Percentiles rank a stretch among this genome's conserved stretches.
Evolutionary conservation across 192 early-diverging fungal genomes (phyloP).

Genomic region (Coemansia umbellata): DNA sequence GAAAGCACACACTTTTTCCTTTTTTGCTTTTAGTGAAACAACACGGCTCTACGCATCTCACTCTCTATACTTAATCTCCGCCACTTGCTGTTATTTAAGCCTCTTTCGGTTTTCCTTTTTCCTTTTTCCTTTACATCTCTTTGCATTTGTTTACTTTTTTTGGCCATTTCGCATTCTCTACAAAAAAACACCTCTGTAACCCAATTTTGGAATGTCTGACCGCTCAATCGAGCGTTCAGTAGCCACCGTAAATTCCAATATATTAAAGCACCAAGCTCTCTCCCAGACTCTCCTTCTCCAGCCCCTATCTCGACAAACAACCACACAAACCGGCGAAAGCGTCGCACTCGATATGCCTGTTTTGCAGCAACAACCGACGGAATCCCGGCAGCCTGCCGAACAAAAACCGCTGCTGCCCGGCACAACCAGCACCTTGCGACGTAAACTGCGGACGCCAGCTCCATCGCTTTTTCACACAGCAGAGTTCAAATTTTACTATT

Average conservation of each 20-base stretch:
- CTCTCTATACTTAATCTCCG: no score
- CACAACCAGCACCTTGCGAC: slow-evolving; percentile 17
- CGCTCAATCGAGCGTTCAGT: slow-evolving; percentile 13
- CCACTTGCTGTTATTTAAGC: background rate
- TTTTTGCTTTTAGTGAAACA: slow-evolving; percentile 1
- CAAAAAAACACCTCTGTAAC: no score
- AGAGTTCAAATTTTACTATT: slow-evolving; percentile 78
- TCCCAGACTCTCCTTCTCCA: slow-evolving; percentile 1
- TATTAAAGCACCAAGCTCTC: background rate
- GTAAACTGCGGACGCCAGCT: slow-evolving; percentile 78
- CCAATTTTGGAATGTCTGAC: slow-evolving; percentile 23
- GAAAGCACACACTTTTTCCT: no score
- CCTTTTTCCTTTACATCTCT: background rate
- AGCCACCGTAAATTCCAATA: slow-evolving; percentile 4
- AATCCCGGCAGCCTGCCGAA: background rate
- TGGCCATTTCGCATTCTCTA: background rate
- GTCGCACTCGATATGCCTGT: slow-evolving; percentile 6
- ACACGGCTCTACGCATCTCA: no score
- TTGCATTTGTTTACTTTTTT: background rate
- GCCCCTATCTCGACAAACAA: background rate
- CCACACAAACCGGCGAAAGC: slow-evolving; percentile 5
- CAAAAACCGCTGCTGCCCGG: slow-evolving; percentile 4
- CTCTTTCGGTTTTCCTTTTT: background rate
- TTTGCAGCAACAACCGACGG: background rate
- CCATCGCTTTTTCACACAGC: slow-evolving; percentile 58